Evolutionary conservation across 2,329 filamentous ascomycete genomes (phyloP).

Genomic region (Cladosporium phlei): DNA sequence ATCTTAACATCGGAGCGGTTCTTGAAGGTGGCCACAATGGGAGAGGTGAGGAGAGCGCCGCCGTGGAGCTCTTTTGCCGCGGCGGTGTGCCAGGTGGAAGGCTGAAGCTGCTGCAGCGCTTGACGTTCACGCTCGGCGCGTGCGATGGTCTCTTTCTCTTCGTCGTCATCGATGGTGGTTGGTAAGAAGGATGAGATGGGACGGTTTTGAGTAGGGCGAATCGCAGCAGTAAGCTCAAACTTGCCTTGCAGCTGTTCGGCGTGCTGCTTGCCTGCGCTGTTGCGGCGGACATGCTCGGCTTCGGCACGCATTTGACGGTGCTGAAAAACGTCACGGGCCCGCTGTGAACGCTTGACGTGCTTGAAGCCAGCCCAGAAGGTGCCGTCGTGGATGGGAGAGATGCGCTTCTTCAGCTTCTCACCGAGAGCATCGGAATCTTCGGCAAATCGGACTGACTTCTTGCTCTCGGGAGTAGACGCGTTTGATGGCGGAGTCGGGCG

Average conservation of each 20-base stretch:
- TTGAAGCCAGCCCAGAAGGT: slow-evolving; percentile 78
- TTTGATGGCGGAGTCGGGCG: slow-evolving; percentile 19
- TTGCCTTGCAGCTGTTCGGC: slow-evolving; percentile 79
- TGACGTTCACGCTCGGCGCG: slow-evolving; percentile 69
- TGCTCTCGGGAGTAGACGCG: slow-evolving; percentile 40
- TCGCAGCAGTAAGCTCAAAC: slow-evolving; percentile 62
- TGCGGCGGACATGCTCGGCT: slow-evolving; percentile 75
- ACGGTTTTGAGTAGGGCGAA: slow-evolving; percentile 39
- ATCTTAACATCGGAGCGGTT: slow-evolving; percentile 54
- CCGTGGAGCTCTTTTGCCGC: slow-evolving; percentile 58
- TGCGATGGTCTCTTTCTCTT: slow-evolving; percentile 29
- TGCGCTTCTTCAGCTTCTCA: slow-evolving; percentile 25
- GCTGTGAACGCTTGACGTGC: slow-evolving; percentile 54
- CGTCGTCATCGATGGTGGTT: slow-evolving; percentile 33
- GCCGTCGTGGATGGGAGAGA: slow-evolving; percentile 33
- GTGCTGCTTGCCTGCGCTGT: slow-evolving; percentile 68
- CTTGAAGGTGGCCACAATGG: slow-evolving; percentile 39
- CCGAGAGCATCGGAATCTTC: slow-evolving; percentile 9
- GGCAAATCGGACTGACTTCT: slow-evolving; percentile 70
- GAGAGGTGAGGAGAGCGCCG: slow-evolving; percentile 55
- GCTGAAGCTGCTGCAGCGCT: slow-evolving; percentile 65
- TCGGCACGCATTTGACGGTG: slow-evolving; percentile 83
- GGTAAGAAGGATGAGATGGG: slow-evolving; percentile 43
- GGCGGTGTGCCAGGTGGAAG: slow-evolving; percentile 59
- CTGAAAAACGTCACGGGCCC: slow-evolving; percentile 71